A percentile compares a stretch with the other conserved stretches of the same genome.
Evolutionary conservation across 108 stramenopile species (phyloP).

Genomic region (Aurantiochytrium sp.): DNA sequence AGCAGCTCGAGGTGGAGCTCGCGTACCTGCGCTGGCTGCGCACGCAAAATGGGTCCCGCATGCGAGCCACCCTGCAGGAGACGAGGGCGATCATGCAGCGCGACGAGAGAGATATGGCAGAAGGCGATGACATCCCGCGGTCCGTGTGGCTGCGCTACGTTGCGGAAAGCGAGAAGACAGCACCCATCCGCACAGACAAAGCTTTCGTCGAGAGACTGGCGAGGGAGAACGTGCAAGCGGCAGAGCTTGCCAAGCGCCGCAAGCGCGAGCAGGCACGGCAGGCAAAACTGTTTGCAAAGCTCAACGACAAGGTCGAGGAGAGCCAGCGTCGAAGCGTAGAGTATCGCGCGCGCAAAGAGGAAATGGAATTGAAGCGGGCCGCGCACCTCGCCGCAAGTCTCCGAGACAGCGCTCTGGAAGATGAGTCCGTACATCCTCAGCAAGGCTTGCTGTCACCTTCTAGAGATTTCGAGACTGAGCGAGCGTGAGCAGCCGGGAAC

Average conservation of each 20-base stretch:
- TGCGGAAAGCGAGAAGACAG: neutral
- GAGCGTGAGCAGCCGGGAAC: too few relatives aligned
- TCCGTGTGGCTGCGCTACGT: neutral
- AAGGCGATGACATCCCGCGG: neutral
- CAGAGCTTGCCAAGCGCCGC: neutral
- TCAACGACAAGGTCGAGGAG: neutral
- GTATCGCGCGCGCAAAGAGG: neutral
- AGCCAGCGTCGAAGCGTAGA: neutral
- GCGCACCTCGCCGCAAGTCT: too few relatives aligned
- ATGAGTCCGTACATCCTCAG: too few relatives aligned
- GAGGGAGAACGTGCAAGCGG: neutral
- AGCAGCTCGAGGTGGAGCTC: conserved; percentile 5
- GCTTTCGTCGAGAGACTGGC: neutral
- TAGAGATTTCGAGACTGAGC: too few relatives aligned
- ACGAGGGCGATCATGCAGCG: neutral
- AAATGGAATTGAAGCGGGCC: neutral
- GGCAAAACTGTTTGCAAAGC: neutral
- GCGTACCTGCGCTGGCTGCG: neutral
- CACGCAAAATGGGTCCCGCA: neutral
- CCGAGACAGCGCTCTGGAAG: too few relatives aligned
- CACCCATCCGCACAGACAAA: neutral
- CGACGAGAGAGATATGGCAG: neutral
- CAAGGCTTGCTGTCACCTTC: too few relatives aligned
- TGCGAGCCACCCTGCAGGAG: neutral
- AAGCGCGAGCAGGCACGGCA: neutral